phyloP scores from a whole-genome alignment of 2,329 filamentous ascomycete genomes.

The Diaporthe caulivora region DNA sequence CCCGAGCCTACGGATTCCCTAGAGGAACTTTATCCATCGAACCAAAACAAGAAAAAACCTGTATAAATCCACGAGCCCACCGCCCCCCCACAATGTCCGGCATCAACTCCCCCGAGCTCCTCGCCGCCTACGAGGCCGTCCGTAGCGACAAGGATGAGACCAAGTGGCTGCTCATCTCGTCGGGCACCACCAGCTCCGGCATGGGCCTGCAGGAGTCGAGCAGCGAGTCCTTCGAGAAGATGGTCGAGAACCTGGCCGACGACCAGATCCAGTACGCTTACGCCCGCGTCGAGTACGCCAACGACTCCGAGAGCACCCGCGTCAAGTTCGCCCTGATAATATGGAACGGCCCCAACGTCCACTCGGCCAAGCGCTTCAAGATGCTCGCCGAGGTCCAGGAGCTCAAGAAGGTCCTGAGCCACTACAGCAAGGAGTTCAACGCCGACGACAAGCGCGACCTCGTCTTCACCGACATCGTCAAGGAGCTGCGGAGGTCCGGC shows the following conservation, averaged over 20 bases:
- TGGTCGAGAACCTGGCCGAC: conserved; percentile 68
- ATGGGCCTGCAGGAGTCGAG: conserved; percentile 69
- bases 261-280: conserved; percentile 75
- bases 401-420: conserved; percentile 66
- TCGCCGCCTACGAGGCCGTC: conserved; percentile 72
- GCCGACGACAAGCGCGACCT: conserved; percentile 71
- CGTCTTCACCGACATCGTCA: conserved; percentile 71
- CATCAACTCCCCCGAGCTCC: conserved; percentile 64
- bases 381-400: conserved; percentile 60
- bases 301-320: conserved; percentile 76
- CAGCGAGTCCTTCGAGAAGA: conserved; percentile 68
- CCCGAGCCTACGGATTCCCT: background rate
- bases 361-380: conserved; percentile 29
- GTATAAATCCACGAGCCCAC: conserved; percentile 25
- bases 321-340: conserved; percentile 77
- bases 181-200: conserved; percentile 64
- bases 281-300: conserved; percentile 76
- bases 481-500: conserved; percentile 72
- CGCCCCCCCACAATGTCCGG: conserved; percentile 61
- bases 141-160: conserved; percentile 74
- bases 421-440: conserved; percentile 75
- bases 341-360: conserved; percentile 73
- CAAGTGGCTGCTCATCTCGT: conserved; percentile 76
- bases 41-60: background rate
- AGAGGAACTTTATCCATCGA: background rate